phyloP scores from a whole-genome alignment of 1,139 yeast species.

The Magnusiomyces suaveolens region DNA sequence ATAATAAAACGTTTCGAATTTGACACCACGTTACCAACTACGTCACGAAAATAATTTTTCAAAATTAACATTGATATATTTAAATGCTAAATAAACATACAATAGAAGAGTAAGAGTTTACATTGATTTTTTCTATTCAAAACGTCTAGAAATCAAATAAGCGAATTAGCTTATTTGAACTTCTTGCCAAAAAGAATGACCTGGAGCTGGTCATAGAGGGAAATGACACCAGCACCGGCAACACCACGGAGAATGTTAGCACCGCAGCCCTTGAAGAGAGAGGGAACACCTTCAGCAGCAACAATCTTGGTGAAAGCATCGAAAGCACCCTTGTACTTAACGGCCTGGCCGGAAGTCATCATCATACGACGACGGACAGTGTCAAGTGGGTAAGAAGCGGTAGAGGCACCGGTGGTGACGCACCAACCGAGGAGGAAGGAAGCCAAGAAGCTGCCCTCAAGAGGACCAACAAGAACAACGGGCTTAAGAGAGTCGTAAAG shows the following conservation, averaged over 20 bases:
- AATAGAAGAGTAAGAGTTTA: constrained; percentile 1
- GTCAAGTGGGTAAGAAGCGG: constrained; percentile 74
- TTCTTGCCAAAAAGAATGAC: constrained; percentile 64
- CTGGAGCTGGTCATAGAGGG: constrained; percentile 72
- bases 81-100: constrained; percentile 1
- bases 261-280: constrained; percentile 80
- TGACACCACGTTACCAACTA: too few species aligned
- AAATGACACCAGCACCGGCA: constrained; percentile 81
- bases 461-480: constrained; percentile 59
- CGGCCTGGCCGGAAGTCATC: constrained; percentile 79
- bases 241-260: constrained; percentile 84
- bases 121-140: neutral
- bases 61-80: neutral
- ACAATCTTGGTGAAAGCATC: constrained; percentile 65
- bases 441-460: constrained; percentile 63
- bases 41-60: too few species aligned
- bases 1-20: too few species aligned
- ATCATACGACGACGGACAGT: constrained; percentile 82
- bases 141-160: constrained; percentile 28
- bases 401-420: constrained; percentile 70
- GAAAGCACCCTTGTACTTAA: constrained; percentile 64
- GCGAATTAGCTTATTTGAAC: constrained; percentile 38
- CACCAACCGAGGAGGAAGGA: constrained; percentile 72
- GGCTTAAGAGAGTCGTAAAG: constrained; percentile 73
- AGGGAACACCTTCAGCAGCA: constrained; percentile 59